phyloP scores from a whole-genome alignment of 495 filamentous ascomycete species.

The Neohortaea acidophila region DNA sequence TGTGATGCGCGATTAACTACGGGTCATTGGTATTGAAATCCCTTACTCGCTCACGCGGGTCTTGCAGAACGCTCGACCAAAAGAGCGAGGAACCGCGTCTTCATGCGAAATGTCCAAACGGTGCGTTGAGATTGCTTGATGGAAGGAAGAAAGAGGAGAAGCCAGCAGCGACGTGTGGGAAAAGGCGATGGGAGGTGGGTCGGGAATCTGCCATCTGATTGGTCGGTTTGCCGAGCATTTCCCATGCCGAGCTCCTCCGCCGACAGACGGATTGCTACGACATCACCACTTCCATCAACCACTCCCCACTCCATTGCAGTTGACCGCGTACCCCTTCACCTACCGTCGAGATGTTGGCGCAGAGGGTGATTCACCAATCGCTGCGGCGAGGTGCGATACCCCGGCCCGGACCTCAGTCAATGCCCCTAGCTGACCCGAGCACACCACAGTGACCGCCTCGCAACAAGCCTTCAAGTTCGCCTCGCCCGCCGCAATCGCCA shows the following conservation, averaged over 20 bases:
- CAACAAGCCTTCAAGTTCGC: slow-evolving; percentile 37
- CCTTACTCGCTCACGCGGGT: slow-evolving; percentile 3
- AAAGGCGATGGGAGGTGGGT: neutral
- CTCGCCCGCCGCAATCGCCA: slow-evolving; percentile 14
- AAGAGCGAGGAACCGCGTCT: slow-evolving; percentile 10
- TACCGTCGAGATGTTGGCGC: slow-evolving; percentile 43
- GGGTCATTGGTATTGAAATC: slow-evolving; percentile 26
- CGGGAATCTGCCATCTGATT: neutral
- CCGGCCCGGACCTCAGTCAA: slow-evolving; percentile 1
- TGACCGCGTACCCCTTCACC: slow-evolving; percentile 7
- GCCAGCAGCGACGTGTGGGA: neutral
- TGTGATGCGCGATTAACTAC: slow-evolving; percentile 34
- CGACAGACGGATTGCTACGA: no score
- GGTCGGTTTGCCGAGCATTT: neutral
- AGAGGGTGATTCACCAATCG: slow-evolving; percentile 50
- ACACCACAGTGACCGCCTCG: slow-evolving; percentile 31
- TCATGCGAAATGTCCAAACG: slow-evolving; percentile 11
- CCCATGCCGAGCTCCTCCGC: slow-evolving; percentile 1
- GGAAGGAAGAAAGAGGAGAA: slow-evolving; percentile 7
- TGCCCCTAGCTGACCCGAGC: slow-evolving; percentile 26
- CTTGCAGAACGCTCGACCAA: slow-evolving; percentile 13
- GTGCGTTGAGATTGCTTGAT: slow-evolving; percentile 11
- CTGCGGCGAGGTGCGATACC: slow-evolving; percentile 49
- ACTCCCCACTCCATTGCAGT: neutral
- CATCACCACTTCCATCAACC: neutral